Evolutionary conservation across 345 rosid genomes (phyloP), one percentile per base, ranked within the genome.

Genomic region (Draba incana): DNA sequence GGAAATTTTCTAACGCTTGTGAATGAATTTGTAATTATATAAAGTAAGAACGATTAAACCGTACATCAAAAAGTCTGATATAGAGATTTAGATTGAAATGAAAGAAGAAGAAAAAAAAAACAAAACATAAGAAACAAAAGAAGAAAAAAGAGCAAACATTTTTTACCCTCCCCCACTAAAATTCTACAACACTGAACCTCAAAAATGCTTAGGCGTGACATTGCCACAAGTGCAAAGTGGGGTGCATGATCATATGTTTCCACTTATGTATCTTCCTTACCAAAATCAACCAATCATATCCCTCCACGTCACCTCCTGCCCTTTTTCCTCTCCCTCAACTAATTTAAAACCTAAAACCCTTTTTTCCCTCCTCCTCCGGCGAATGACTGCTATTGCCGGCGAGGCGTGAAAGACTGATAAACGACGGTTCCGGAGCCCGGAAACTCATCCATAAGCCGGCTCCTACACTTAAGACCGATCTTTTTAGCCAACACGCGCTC

Each of bases 151-250:
- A 12, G 3, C 64, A 57, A 51, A 64, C 72, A 23, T 33, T 62
- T 78, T 73, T 73, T 78, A 63, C 69, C 74, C 20, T 64, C 77
- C 53, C 65, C 81, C 78, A 73, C 75, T 68, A 73, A 72, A 77
- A 71, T 45, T 60, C 77, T 77, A 83, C 83, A 62, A 74, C 62
- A 77, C 63, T 70, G 67, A 79, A 81, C 76, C 82, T 85, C 87
- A 84, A 85, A 90, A 84, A 79, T 79, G 79, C 79, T 80, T 77
- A 82, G 94, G 96, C 96, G 91, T 88, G 97, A 83, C 83, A 79
- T 46, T 60, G 83, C 75, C 57, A 74, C 74, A 59, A 12, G 44
- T 46, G 64, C 64, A 61, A 78, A 90, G 97, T 90, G 95, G 98
- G 94, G 85, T 72, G 92, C 97, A 84, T 78, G 68, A 93, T 93